Percentiles rank a stretch among this genome's conserved stretches.
phyloP scores from a whole-genome alignment of 78 protist genomes.

The Cavenderia fasciculata region DNA sequence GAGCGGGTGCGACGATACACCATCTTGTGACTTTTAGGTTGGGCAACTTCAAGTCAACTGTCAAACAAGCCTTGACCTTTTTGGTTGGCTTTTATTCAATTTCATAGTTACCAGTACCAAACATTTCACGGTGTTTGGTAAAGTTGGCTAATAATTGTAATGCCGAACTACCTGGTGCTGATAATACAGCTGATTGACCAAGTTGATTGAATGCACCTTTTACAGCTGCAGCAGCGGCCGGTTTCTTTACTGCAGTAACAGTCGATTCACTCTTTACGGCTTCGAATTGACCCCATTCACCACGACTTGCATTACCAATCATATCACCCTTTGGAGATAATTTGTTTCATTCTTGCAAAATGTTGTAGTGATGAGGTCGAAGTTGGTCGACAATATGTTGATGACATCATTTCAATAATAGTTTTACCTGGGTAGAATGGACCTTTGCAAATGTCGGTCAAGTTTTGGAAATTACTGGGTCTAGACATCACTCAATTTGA shows the following conservation, averaged over 20 bases:
- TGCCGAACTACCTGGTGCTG: not conserved
- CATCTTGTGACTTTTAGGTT: slow-evolving; percentile 35
- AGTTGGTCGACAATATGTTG: not conserved
- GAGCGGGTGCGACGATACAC: slow-evolving; percentile 36
- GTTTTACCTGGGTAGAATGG: not conserved
- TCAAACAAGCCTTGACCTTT: slow-evolving; percentile 14
- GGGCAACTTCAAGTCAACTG: slow-evolving; percentile 25
- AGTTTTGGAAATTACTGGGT: too few species aligned
- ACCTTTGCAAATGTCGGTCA: not conserved
- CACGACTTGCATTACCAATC: slow-evolving; percentile 71
- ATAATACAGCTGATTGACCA: too few species aligned
- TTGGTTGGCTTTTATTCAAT: slow-evolving; percentile 27
- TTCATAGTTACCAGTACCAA: not conserved
- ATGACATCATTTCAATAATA: not conserved
- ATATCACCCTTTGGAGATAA: slow-evolving; percentile 64
- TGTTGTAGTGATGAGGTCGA: slow-evolving; percentile 6
- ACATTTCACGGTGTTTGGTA: slow-evolving; percentile 14
- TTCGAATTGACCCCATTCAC: slow-evolving; percentile 64
- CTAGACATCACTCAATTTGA: too few species aligned
- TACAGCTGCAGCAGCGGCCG: too few species aligned
- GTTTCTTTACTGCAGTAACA: too few species aligned
- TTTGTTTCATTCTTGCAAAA: too few species aligned
- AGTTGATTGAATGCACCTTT: too few species aligned
- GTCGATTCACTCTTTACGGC: too few species aligned
- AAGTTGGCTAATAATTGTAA: slow-evolving; percentile 1